Conservation (phyloP, 169 alveolate species). For the Cryptosporidium felis region DNA sequence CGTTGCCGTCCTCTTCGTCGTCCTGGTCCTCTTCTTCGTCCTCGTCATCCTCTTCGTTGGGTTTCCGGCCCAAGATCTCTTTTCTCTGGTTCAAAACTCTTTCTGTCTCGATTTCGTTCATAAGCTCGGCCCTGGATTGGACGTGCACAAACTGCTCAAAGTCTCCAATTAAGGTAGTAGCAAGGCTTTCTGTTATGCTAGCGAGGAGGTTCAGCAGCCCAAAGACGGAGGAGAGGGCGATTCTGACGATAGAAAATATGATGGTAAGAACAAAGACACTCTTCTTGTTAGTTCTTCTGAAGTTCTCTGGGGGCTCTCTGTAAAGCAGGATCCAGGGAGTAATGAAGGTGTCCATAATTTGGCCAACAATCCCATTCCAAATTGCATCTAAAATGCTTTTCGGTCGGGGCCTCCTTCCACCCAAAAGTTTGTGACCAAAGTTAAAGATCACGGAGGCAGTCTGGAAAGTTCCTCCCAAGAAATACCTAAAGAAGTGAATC, state of each 20-base stretch:
- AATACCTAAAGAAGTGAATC: constrained; percentile 81
- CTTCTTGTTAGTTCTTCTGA: constrained; percentile 75
- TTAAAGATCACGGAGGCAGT: constrained; percentile 84
- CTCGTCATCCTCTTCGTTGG: too few species aligned
- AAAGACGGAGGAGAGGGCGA: constrained; percentile 84
- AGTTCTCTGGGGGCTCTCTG: constrained; percentile 77
- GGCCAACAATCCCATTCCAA: constrained; percentile 87
- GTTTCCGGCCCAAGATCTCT: too few species aligned
- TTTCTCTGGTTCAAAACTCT: constrained; percentile 11
- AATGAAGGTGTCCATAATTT: constrained; percentile 84
- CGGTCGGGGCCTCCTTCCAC: constrained; percentile 89
- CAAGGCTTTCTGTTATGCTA: constrained; percentile 87
- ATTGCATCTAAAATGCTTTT: constrained; percentile 88
- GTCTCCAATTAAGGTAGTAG: constrained; percentile 89
- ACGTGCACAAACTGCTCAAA: constrained; percentile 88
- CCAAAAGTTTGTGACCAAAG: constrained; percentile 86
- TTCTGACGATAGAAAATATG: constrained; percentile 75
- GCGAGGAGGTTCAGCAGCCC: constrained; percentile 86
- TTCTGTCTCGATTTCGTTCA: constrained; percentile 75
- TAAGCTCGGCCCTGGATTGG: constrained; percentile 80
- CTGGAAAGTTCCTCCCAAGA: constrained; percentile 89
- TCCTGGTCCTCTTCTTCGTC: too few species aligned
- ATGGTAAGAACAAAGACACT: constrained; percentile 69
- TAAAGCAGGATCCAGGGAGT: constrained; percentile 88
- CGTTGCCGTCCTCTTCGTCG: too few species aligned